Percentiles rank a stretch among this genome's conserved stretches.
Conservation (phyloP, 2,329 filamentous ascomycete genomes). For the Talaromyces verruculosus region DNA sequence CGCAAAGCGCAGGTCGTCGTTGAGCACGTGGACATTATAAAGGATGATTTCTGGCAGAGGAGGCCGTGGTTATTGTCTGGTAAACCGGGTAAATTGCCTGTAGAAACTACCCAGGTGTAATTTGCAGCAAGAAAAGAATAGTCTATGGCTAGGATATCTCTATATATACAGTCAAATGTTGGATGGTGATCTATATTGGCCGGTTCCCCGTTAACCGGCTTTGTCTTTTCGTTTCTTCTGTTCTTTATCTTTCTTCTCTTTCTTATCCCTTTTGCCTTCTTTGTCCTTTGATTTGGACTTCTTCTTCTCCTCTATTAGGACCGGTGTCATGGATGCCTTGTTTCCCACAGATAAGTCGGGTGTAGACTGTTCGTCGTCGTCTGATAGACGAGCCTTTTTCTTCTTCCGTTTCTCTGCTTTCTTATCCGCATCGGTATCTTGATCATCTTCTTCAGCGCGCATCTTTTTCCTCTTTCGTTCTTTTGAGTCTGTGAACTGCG, state of each 20-base stretch:
- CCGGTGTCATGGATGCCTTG: slow-evolving; percentile 21
- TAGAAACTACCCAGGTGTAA: slow-evolving; percentile 35
- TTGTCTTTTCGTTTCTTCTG: slow-evolving; percentile 33
- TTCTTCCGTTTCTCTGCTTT: slow-evolving; percentile 22
- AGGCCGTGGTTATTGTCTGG: slow-evolving; percentile 81
- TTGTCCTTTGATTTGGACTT: slow-evolving; percentile 27
- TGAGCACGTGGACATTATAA: slow-evolving; percentile 90
- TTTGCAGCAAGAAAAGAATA: slow-evolving; percentile 17
- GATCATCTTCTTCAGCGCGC: neutral
- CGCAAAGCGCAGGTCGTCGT: slow-evolving; percentile 78
- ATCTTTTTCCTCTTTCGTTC: slow-evolving; percentile 25
- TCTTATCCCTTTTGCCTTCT: slow-evolving; percentile 34
- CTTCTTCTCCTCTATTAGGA: slow-evolving; percentile 19
- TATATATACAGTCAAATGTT: slow-evolving; percentile 14
- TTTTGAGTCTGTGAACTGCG: slow-evolving; percentile 30
- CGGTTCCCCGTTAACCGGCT: neutral
- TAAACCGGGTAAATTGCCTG: slow-evolving; percentile 69
- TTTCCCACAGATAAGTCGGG: neutral
- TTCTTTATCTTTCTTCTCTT: slow-evolving; percentile 29
- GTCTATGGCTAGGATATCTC: slow-evolving; percentile 17
- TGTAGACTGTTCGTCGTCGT: neutral
- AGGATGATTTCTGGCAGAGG: slow-evolving; percentile 87
- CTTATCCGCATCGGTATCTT: neutral
- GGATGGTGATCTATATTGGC: neutral
- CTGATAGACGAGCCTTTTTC: slow-evolving; percentile 23